A percentile compares a stretch with the other conserved stretches of the same genome.
Conservation (phyloP, 2,329 filamentous ascomycete species). For the Periconia digitata region DNA sequence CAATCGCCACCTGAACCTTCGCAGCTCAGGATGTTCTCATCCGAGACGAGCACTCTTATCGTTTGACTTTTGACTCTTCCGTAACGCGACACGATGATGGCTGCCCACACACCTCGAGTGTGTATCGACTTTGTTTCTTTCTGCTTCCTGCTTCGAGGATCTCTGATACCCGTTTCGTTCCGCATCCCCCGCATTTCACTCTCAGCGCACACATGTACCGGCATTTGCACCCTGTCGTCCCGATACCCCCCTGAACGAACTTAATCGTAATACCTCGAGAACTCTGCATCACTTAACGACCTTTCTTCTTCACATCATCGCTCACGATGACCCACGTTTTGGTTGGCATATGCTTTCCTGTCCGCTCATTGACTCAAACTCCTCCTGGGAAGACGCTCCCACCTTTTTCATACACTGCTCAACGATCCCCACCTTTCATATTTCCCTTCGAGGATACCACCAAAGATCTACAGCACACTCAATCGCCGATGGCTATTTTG, state of each 20-base stretch:
- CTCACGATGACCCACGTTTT: conserved; percentile 10
- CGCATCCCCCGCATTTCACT: conserved; percentile 20
- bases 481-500: conserved; percentile 8
- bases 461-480: conserved; percentile 5
- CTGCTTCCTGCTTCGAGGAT: conserved; percentile 21
- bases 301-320: conserved; percentile 4
- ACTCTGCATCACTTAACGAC: conserved; percentile 7
- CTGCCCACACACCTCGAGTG: conserved; percentile 17
- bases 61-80: conserved; percentile 17
- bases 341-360: conserved; percentile 27
- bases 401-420: conserved; percentile 10
- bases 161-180: conserved; percentile 29
- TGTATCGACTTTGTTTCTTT: conserved; percentile 22
- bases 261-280: conserved; percentile 22
- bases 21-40: conserved; percentile 17
- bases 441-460: conserved; percentile 5
- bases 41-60: conserved; percentile 35
- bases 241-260: conserved; percentile 11
- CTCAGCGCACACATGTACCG: conserved; percentile 13
- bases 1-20: conserved; percentile 13
- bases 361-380: conserved; percentile 28
- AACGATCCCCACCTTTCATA: conserved; percentile 1
- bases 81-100: conserved; percentile 40
- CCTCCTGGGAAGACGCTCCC: conserved; percentile 9
- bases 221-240: conserved; percentile 13